phyloP scores from a whole-genome alignment of 2,329 filamentous ascomycete genomes.

The Fusarium hainanense region DNA sequence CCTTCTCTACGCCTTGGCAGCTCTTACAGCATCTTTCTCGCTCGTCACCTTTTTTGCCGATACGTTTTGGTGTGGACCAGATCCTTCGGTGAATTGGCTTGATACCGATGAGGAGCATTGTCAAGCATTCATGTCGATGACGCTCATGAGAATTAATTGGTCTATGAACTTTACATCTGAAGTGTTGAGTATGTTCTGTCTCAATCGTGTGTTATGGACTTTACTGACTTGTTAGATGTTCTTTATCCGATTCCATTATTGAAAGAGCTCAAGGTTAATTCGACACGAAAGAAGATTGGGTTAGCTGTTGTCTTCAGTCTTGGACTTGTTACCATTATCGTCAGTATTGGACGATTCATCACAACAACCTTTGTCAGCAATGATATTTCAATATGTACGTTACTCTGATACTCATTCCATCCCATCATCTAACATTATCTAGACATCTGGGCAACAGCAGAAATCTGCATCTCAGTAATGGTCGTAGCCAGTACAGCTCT shows the following conservation, averaged over 20 bases:
- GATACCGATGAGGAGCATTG: not conserved
- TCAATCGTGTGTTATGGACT: accelerated
- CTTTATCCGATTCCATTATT: not conserved
- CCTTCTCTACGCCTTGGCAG: not conserved
- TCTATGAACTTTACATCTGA: constrained; percentile 9
- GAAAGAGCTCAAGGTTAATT: not conserved
- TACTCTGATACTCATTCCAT: not conserved
- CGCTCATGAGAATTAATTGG: constrained; percentile 12
- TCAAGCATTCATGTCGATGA: constrained; percentile 4
- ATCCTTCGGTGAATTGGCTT: constrained; percentile 12
- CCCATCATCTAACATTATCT: not conserved
- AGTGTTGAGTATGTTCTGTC: constrained; percentile 1
- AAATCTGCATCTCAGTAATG: constrained; percentile 15
- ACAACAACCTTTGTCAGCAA: constrained; percentile 8
- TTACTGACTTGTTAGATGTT: not conserved
- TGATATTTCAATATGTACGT: constrained; percentile 5
- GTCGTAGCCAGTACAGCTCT: constrained; percentile 9
- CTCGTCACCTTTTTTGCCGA: constrained; percentile 4
- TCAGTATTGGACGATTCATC: constrained; percentile 10
- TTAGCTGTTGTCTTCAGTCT: constrained; percentile 7
- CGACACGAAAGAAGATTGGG: not conserved
- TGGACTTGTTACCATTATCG: not conserved
- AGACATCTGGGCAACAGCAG: constrained; percentile 18
- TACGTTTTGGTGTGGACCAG: constrained; percentile 12
- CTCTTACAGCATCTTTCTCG: not conserved